Evolutionary conservation across 148 eudicot genomes (phyloP), one percentile per base, ranked within the genome.

Genomic region (Amaranthus palmeri): DNA sequence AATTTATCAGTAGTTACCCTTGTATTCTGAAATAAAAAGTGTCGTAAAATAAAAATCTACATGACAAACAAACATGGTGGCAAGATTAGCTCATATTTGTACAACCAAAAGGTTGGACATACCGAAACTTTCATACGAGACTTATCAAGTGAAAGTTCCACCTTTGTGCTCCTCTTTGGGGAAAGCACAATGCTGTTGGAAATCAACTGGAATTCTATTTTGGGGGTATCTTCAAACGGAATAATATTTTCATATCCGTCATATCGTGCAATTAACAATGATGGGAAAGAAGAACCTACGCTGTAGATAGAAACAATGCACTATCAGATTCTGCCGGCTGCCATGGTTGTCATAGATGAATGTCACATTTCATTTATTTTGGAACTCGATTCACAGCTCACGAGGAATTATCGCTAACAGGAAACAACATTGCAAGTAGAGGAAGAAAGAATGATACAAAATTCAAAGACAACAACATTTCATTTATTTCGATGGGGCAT

Each of bases 191-290:
- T 25, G 7, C 15, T 12, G n/a, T 45, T 68, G 25, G 84, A 83
- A 47, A 49, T 56, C 44, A 91, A 62, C 59, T 83, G 80, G 53
- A 72, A 54, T 42, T n/a, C 25, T 56, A 88, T 50, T 66, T 86
- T 61, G 18, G 86, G 84, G 65, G 65, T 64, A 74, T 77, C 57
- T 18, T 68, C 12, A 67, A 87, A 91, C 58, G 85, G 72, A 49
- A 84, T 79, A 36, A 74, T 81, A 42, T 91, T 88, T 14, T 57
- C 70, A 54, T 78, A 80, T n/a, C 14, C 72, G 79, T 88, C 91
- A 68, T 70, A 85, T 69, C 87, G 77, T 46, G 67, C 86, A 62
- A 86, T 56, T 13, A 73, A 77, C 54, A 90, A 57, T 14, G 83
- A 65, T 13, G 84, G 87, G 65, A 76, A 85, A 70, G 18, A 68